These are phyloP conservation scores for Neurospora sp. DNA, from an alignment of 2,329 filamentous ascomycete species.

Conservation along the genomic window DNA sequence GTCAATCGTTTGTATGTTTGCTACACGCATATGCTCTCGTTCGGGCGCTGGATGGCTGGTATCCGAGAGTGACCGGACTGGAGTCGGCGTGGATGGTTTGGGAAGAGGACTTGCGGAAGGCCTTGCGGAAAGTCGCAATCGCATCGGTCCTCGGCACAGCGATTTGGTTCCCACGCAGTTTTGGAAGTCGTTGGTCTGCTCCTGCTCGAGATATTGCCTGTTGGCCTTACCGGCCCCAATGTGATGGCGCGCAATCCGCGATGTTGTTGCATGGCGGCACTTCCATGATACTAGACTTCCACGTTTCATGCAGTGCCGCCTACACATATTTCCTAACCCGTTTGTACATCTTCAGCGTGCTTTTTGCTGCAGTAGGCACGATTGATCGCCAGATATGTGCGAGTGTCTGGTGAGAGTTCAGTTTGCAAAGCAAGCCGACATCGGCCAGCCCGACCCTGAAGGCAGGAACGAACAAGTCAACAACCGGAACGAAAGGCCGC, in stretches of 20 bases:
- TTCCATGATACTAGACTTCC: neutral
- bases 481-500: neutral
- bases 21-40: no score
- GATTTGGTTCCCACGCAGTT: neutral
- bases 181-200: neutral
- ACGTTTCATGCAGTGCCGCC: neutral
- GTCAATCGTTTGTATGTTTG: no score
- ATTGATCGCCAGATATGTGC: fast-evolving
- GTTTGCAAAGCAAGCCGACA: neutral
- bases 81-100: neutral
- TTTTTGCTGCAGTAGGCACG: neutral
- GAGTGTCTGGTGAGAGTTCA: neutral
- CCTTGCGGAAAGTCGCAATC: neutral
- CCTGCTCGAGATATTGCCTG: neutral
- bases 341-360: neutral
- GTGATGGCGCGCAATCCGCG: neutral
- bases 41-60: no score
- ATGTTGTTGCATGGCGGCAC: neutral
- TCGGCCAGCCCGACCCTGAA: neutral
- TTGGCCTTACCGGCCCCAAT: neutral
- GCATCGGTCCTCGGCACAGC: neutral
- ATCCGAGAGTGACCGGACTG: neutral
- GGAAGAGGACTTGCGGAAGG: neutral
- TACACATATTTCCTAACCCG: fast-evolving
- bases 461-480: neutral